Percentiles rank a stretch among this genome's conserved stretches.
These are phyloP conservation scores for Agaricus bisporus DNA, from an alignment of 768 basidiomycete genomes.

Conservation along the genomic window DNA sequence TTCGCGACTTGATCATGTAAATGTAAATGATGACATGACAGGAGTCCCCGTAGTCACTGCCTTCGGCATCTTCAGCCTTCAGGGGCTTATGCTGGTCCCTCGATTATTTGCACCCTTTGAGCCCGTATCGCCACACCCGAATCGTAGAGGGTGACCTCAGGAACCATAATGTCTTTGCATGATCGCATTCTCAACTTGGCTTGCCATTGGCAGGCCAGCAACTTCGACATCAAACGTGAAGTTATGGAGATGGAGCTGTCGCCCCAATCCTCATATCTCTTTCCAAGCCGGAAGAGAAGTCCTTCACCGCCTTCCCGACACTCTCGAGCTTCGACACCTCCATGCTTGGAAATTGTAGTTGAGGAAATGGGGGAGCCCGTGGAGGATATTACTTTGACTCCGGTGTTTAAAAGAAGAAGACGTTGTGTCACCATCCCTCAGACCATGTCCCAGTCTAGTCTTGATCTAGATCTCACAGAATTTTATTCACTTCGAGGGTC, in stretches of 20 bases:
- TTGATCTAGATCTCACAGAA: neutral
- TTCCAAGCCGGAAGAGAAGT: no score
- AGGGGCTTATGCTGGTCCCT: neutral
- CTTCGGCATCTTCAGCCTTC: neutral
- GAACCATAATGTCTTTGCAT: no score
- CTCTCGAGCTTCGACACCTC: neutral
- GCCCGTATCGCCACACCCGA: neutral
- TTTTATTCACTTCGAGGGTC: neutral
- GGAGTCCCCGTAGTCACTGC: no score
- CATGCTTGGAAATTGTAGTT: neutral
- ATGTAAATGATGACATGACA: no score
- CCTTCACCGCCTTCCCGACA: neutral
- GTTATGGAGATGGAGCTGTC: neutral
- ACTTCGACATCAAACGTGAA: neutral
- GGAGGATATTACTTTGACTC: neutral
- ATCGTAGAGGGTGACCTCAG: neutral
- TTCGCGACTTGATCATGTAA: no score
- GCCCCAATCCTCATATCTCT: no score
- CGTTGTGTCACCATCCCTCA: no score
- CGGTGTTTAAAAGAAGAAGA: neutral
- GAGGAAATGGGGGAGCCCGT: neutral
- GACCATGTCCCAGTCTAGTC: neutral
- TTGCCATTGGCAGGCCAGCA: no score
- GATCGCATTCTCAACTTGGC: no score
- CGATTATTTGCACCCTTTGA: neutral